Base-by-base conservation (phyloP, 768 basidiomycete genomes). In the Amanita exitialis region DNA sequence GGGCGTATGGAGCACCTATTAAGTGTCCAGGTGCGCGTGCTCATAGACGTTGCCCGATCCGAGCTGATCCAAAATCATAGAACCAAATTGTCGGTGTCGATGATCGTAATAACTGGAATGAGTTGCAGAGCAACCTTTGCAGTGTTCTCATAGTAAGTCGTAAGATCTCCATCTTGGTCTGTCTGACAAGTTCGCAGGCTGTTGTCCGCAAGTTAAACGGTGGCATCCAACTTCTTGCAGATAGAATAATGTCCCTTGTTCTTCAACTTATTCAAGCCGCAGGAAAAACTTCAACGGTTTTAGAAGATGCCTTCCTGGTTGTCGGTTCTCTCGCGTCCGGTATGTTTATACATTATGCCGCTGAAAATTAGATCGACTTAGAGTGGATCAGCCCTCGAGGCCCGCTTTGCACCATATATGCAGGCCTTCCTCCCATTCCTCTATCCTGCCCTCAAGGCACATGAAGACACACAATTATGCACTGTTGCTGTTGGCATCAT, bases 91-190 rank as follows among this genome's bases (percentile, higher is more conserved):
- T 99, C 35, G 96, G 96, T 39, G 74, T 83, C 15, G 96, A 99
- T 66, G 96, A 99, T 62, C 83, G 90, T 55, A 94, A 93, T 68
- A 99, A 96, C 71, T 96, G 95, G 93, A 96, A 96, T 62, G 95
- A 99, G 64, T 75, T 99, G 21, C 94, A 96, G 65, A 86, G 90
- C 68, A 96, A 95, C 69, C 77, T 97, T 58, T 96, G 93, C 65
- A 83, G 86, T 57, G 88, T 96, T 43, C 75, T 90, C 48, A 87
- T 90, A 49, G 90, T 91, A 61, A 62, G 88, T 71, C 18, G 32
- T 42, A 37, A 5, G 37, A 25, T 10, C 45, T 18, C 48, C 6
- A 12, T 32, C 18, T 32, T 25, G 16, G 25, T 44, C 8, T 42
- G 25, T 34, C 49, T 54, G 15, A 48, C n/a, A 35, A 35, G 35